Conservation (phyloP, 169 alveolate species). For the Plasmodium relictum region DNA sequence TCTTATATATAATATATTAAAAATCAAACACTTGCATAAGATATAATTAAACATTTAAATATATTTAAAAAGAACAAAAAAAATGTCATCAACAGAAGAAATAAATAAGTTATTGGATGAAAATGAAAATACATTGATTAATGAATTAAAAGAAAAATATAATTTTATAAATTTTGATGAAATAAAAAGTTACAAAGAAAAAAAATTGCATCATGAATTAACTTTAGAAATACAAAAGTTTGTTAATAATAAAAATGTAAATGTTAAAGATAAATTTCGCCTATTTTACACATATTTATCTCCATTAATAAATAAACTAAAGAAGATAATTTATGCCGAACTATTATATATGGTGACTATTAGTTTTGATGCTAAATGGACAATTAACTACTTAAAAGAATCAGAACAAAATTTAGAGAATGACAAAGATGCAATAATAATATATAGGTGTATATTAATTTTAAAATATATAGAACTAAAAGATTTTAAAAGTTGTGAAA, state of each 20-base stretch:
- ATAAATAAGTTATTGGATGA: constrained; percentile 15
- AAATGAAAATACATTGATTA: constrained; percentile 22
- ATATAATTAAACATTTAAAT: no score
- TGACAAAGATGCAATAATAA: constrained; percentile 72
- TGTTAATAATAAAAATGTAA: constrained; percentile 43
- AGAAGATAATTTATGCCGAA: constrained; percentile 68
- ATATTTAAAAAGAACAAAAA: no score
- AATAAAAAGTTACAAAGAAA: constrained; percentile 42
- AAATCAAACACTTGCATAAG: no score
- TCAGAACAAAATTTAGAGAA: constrained; percentile 52
- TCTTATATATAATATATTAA: no score
- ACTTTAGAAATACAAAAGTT: constrained; percentile 59
- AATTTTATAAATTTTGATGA: constrained; percentile 22
- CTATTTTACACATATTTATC: constrained; percentile 43
- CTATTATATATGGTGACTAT: constrained; percentile 47
- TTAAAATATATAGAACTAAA: constrained; percentile 41
- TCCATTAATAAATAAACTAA: constrained; percentile 47
- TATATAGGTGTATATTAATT: constrained; percentile 69
- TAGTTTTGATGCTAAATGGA: constrained; percentile 43
- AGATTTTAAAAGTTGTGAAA: constrained; percentile 67
- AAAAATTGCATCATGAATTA: constrained; percentile 56
- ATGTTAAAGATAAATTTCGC: constrained; percentile 46
- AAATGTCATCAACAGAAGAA: no score
- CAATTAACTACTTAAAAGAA: constrained; percentile 53
- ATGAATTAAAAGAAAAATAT: constrained; percentile 41